Percentiles rank a stretch among this genome's conserved stretches.
These are phyloP conservation scores for Lactarius psammicola DNA, from an alignment of 768 basidiomycete genomes.

Conservation along the genomic window DNA sequence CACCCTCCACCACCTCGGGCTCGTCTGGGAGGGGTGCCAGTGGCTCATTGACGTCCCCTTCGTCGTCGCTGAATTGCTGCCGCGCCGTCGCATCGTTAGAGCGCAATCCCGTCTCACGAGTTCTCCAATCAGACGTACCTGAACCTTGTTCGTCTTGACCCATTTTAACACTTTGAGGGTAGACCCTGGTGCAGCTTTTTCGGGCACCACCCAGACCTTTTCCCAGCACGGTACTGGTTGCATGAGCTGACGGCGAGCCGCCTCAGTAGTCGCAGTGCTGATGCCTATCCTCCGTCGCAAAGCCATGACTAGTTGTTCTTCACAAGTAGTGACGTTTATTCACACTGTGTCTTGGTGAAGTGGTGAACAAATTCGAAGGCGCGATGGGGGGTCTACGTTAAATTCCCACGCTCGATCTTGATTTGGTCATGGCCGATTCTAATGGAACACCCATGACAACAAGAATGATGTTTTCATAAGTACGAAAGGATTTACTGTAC, in stretches of 20 bases:
- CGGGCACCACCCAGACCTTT: slow-evolving; percentile 66
- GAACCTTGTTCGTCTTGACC: slow-evolving; percentile 76
- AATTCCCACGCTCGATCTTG: not conserved
- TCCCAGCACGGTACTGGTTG: slow-evolving; percentile 89
- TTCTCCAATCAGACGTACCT: slow-evolving; percentile 45
- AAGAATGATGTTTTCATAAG: not conserved
- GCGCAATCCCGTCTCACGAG: slow-evolving; percentile 1
- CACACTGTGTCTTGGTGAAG: not conserved
- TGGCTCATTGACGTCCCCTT: slow-evolving; percentile 75
- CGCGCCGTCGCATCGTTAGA: slow-evolving; percentile 8
- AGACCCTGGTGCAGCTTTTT: slow-evolving; percentile 53
- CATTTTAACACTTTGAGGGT: slow-evolving; percentile 70
- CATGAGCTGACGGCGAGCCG: slow-evolving; percentile 81
- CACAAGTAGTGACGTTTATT: not conserved
- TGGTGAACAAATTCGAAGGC: too few species aligned
- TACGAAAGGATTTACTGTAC: not conserved
- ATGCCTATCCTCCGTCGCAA: slow-evolving; percentile 76
- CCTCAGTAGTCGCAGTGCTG: slow-evolving; percentile 72
- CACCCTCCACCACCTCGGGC: slow-evolving; percentile 70
- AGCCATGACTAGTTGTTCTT: slow-evolving; percentile 47
- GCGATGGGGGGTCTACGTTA: not conserved
- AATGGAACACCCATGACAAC: not conserved
- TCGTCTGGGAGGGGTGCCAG: slow-evolving; percentile 78
- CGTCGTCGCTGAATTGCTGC: slow-evolving; percentile 88
- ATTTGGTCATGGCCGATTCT: not conserved